Conservation (phyloP, 2,329 filamentous ascomycete species). For the Cladophialophora psammophila region DNA sequence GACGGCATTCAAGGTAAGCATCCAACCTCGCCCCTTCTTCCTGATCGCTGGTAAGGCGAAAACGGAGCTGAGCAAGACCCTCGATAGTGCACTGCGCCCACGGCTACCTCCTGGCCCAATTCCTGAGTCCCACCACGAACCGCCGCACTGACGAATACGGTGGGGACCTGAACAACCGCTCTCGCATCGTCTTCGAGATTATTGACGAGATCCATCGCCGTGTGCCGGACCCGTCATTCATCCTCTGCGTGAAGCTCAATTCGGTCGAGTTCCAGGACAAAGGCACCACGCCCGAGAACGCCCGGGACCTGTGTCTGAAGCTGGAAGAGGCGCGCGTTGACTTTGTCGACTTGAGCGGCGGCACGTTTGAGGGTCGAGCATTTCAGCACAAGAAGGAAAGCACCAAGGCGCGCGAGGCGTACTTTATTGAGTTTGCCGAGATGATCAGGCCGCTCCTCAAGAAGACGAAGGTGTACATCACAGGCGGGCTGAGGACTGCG, state of each 20-base stretch:
- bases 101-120: constrained; percentile 43
- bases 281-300: constrained; percentile 37
- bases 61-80: not conserved
- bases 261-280: constrained; percentile 39
- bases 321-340: constrained; percentile 37
- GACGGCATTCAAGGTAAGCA: constrained; percentile 36
- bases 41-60: not conserved
- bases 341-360: constrained; percentile 38
- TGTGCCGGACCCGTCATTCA: constrained; percentile 34
- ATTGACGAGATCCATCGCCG: constrained; percentile 41
- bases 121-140: constrained; percentile 41
- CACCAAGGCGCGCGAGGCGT: constrained; percentile 36
- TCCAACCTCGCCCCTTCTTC: not conserved
- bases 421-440: constrained; percentile 40
- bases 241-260: constrained; percentile 38
- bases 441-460: constrained; percentile 37
- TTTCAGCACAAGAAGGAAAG: constrained; percentile 39
- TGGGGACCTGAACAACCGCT: constrained; percentile 70
- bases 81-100: constrained; percentile 41
- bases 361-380: constrained; percentile 37
- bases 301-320: constrained; percentile 32
- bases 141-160: constrained; percentile 41
- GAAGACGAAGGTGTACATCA: constrained; percentile 39
- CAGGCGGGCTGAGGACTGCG: constrained; percentile 35
- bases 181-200: constrained; percentile 65